Base-by-base conservation (phyloP, 768 basidiomycete species). In the Tremella mesenterica region DNA sequence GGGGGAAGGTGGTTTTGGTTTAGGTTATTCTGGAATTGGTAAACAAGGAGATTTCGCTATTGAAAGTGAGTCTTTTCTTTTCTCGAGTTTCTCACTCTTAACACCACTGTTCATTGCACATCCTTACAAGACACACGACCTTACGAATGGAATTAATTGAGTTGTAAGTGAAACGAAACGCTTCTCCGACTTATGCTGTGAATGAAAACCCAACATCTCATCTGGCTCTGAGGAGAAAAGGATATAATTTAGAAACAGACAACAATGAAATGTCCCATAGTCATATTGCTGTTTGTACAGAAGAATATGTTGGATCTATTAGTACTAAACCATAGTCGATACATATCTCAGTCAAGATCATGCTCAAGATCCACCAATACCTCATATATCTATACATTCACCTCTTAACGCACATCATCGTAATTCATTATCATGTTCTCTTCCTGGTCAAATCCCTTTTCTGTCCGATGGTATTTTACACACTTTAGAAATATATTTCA, bases 361-460 rank as follows among this genome's bases (percentile, higher is more conserved):
- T 21, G 69, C 71, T 10, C 52, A 57, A 18, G 73, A 74, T 48
- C 73, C 73, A 0, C 66, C 67, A 1, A 59, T 64, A 4, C 73
- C 73, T 1, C 73, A 74, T 43, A 67, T 74, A 29, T 74, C 73
- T 1, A 52, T 74, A 8, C 73, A 74, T 45, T 67, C 61, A 1
- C 73, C 73, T 7, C 65, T 67, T 1, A 43, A 69, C 28, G 64
- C 71, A 0, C 73, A 74, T 54, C 73, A 74, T 48, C 58, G 56
- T 5, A 29, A 67, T 45, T 60, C 67, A 1, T 44, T 72, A 14
- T 61, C 59, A 3, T 67, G 65, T 36, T 69, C 69, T 7, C 38
- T 56, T 21, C 48, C 64, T 10, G 52, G 50, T 4, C 39, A 47
- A 31, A 50, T 72, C 8, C 73, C 73, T 0, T 57, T 44, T 9